Percentiles rank a stretch among this genome's conserved stretches.
phyloP scores from a whole-genome alignment of 1,284 basidiomycete genomes.

The Ustilago sp. region DNA sequence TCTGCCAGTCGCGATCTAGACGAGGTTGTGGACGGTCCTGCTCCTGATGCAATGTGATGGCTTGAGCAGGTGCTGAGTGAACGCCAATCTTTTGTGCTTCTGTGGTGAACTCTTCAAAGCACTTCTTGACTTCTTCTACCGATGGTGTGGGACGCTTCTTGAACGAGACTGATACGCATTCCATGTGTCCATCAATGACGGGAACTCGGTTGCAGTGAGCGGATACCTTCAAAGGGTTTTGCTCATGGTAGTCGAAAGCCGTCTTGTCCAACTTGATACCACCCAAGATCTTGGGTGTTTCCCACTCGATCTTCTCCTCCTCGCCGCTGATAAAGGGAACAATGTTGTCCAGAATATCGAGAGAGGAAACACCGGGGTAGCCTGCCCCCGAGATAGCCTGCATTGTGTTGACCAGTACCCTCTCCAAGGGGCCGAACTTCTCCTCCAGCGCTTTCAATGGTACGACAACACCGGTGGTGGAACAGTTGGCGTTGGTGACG shows the following conservation, averaged over 20 bases:
- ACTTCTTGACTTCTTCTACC: slow-evolving; percentile 87
- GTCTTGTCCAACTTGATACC: slow-evolving; percentile 55
- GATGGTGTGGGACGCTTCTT: slow-evolving; percentile 82
- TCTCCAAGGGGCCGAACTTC: slow-evolving; percentile 91
- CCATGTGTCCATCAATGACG: slow-evolving; percentile 91
- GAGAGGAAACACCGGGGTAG: slow-evolving; percentile 89
- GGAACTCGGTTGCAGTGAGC: slow-evolving; percentile 93
- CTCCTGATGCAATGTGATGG: slow-evolving; percentile 93
- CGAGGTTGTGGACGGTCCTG: slow-evolving; percentile 93
- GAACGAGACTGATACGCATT: slow-evolving; percentile 89
- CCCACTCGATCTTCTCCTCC: slow-evolving; percentile 98
- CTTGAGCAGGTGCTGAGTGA: slow-evolving; percentile 85
- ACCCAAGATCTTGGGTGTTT: slow-evolving; percentile 95
- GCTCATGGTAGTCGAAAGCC: slow-evolving; percentile 84
- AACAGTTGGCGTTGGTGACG: slow-evolving; percentile 98
- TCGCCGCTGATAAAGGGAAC: slow-evolving; percentile 89
- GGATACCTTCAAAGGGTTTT: slow-evolving; percentile 84
- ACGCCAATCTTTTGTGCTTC: slow-evolving; percentile 84
- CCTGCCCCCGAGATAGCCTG: slow-evolving; percentile 98
- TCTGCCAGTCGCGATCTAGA: slow-evolving; percentile 88
- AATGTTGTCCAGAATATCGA: slow-evolving; percentile 97
- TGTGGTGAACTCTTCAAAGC: slow-evolving; percentile 79
- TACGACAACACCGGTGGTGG: slow-evolving; percentile 92
- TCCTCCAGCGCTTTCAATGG: slow-evolving; percentile 92
- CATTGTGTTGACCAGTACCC: slow-evolving; percentile 90